Base-by-base conservation (phyloP, 345 rosid genomes). In the Rubroshorea leprosula region DNA sequence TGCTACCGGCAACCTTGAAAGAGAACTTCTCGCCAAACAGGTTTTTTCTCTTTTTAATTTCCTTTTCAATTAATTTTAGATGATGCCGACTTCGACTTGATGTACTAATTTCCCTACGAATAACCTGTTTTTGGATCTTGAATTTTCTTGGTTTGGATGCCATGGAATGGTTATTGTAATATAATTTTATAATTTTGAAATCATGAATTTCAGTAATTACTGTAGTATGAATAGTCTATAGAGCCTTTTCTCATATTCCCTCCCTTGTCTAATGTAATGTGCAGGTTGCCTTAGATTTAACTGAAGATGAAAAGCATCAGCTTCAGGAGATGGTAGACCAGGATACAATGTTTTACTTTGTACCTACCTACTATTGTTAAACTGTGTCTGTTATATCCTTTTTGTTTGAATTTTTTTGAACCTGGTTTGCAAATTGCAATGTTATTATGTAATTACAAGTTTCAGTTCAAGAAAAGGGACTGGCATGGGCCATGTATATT, bases 11-110 rank as follows among this genome's bases (percentile, higher is more conserved):
- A 92, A 89, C 74, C 73, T 89, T 73, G 93, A 89, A 74, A 78
- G 98, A 54, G 96, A 92, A 52, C 90, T 92, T 53, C 90, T 88
- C 50, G 96, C 93, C 63, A 89, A 92, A 74, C 96, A 86, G 96
- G 98, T 92, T 38, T 43, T 51, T 19, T 11, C 38, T 44, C n/a
- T 49, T 16, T 53, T n/a, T 17, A 21, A 64, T 55, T 44, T 5
- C 47, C 18, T 44, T 14, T n/a, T 16, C 47, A 2, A 14, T 39
- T 39, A 6, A 39, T 5, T 14, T 39, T n/a, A n/a, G 45, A 39
- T 7, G 2, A 39, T 5, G 31, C 31, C 4, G 41, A 13, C 18
- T 15, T 44, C 47, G 18, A 13, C 1, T 2, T 44, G 47, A 44
- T 29, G 35, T 29, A 1, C 3, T 5, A 16, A n/a, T 44, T 44